phyloP scores from a whole-genome alignment of 306 rosid genomes.

The Acacia confusa region DNA sequence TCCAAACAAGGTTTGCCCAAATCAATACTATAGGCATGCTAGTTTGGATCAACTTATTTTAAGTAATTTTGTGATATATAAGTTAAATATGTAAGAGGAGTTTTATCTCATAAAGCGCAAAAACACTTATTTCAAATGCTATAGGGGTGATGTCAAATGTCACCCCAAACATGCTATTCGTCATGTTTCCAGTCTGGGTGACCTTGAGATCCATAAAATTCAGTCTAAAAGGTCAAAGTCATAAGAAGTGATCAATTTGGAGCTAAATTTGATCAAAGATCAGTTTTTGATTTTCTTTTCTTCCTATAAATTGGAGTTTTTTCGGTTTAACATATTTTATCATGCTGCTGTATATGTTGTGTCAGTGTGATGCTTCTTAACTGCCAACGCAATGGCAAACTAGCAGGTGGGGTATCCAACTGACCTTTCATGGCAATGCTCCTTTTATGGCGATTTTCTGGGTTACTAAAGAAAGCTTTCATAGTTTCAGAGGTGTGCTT shows the following conservation, averaged over 20 bases:
- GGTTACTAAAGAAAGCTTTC: conserved; percentile 85
- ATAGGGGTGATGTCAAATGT: neutral
- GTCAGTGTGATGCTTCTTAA: neutral
- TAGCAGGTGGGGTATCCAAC: conserved; percentile 10
- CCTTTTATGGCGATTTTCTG: conserved; percentile 81
- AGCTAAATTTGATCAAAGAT: neutral
- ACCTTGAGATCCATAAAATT: neutral
- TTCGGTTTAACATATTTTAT: neutral
- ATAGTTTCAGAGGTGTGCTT: conserved; percentile 70
- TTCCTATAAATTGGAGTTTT: neutral
- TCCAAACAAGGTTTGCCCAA: neutral
- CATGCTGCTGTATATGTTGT: neutral
- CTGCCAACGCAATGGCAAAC: neutral
- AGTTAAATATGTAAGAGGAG: too few species aligned
- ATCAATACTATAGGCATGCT: neutral
- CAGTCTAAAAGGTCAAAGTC: neutral
- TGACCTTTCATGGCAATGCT: conserved; percentile 89
- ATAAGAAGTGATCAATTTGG: neutral
- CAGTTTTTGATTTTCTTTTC: neutral
- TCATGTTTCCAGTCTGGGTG: neutral
- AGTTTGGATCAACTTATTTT: too few species aligned
- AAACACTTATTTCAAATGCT: too few species aligned
- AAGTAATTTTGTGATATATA: too few species aligned
- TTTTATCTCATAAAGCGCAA: too few species aligned
- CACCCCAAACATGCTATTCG: neutral